Percentiles rank a stretch among this genome's conserved stretches.
These are phyloP conservation scores for Maudiozyma turicensis DNA, from an alignment of 805 yeast genomes.

Conservation along the genomic window DNA sequence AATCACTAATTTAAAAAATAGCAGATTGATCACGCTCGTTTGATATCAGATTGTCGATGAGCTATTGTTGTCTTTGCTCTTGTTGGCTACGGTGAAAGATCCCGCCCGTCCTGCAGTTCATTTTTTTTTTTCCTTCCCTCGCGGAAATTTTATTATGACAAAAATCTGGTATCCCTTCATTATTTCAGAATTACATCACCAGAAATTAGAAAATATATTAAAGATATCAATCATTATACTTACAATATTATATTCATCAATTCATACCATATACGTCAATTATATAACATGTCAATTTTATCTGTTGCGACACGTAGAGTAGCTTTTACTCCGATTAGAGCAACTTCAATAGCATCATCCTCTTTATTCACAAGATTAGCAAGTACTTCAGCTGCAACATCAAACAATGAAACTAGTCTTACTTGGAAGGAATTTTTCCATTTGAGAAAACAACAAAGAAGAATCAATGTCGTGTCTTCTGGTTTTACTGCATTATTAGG, in stretches of 20 bases:
- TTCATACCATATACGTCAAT: not conserved
- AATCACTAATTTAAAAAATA: too few relatives aligned
- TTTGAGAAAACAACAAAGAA: constrained; percentile 66
- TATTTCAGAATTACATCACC: not conserved
- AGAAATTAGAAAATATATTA: not conserved
- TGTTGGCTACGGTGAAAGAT: too few relatives aligned
- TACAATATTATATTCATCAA: not conserved
- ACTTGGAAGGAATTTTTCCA: constrained; percentile 76
- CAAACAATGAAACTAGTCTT: constrained; percentile 17
- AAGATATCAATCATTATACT: not conserved
- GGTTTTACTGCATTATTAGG: constrained; percentile 58
- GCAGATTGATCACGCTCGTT: too few relatives aligned
- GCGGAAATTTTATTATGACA: too few relatives aligned
- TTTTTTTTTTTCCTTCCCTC: too few relatives aligned
- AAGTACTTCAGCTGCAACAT: not conserved
- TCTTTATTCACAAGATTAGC: not conserved
- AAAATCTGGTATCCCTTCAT: not conserved
- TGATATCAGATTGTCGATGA: too few relatives aligned
- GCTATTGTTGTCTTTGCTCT: too few relatives aligned
- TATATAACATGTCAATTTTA: not conserved
- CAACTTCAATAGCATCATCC: not conserved
- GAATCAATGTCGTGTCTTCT: constrained; percentile 59
- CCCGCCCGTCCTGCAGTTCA: too few relatives aligned
- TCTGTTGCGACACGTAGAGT: constrained; percentile 1
- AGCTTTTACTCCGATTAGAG: not conserved